A percentile compares a stretch with the other conserved stretches of the same genome.
phyloP scores from a whole-genome alignment of 331 rosid species.

The Cydonia oblonga region DNA sequence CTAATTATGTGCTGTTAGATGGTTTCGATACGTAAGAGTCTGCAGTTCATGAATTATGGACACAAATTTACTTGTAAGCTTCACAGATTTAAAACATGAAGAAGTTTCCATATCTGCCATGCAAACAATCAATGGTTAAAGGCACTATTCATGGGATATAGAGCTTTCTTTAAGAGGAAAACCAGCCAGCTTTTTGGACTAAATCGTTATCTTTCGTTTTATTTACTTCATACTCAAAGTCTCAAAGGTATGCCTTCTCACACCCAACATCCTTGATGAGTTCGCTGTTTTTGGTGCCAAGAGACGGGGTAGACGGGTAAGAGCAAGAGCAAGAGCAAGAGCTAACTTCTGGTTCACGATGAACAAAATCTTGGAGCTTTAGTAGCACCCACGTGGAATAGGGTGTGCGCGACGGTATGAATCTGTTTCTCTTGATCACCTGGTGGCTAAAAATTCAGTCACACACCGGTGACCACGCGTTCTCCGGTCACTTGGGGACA shows the following conservation, averaged over 20 bases:
- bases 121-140: slow-evolving; percentile 1
- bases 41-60: background rate
- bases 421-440: background rate
- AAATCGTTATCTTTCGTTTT: slow-evolving; percentile 22
- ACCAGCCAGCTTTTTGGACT: slow-evolving; percentile 2
- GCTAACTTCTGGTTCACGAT: background rate
- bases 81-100: background rate
- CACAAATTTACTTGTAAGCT: background rate
- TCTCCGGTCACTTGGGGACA: background rate
- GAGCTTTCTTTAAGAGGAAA: slow-evolving; percentile 8
- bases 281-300: background rate
- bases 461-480: background rate
- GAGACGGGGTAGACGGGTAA: background rate
- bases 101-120: background rate
- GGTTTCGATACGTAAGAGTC: background rate
- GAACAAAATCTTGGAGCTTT: background rate
- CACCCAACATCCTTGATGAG: background rate
- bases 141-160: slow-evolving; percentile 24
- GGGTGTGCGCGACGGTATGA: background rate
- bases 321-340: background rate
- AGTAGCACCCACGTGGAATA: background rate
- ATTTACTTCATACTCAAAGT: no score
- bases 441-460: background rate
- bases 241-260: slow-evolving; percentile 21
- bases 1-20: background rate